Percentiles rank a stretch among this genome's conserved stretches.
These are phyloP conservation scores for Brassica nigra DNA, from an alignment of 345 rosid genomes.

Conservation along the genomic window DNA sequence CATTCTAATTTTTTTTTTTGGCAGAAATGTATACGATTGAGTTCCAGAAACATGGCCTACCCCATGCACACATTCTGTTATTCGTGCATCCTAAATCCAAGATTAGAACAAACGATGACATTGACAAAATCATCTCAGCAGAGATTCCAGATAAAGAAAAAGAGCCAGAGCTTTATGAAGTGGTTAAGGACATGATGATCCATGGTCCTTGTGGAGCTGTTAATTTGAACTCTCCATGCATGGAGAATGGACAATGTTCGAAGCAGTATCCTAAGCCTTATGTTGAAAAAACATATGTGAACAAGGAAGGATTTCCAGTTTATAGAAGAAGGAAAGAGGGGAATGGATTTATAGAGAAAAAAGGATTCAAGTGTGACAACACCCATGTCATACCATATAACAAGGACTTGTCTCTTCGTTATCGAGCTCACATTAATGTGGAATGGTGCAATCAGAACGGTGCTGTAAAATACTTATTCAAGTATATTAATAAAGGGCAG, in stretches of 20 bases:
- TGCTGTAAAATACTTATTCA: neutral
- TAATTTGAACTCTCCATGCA: neutral
- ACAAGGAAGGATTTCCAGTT: neutral
- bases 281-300: neutral
- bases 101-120: neutral
- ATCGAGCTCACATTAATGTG: neutral
- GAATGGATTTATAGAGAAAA: neutral
- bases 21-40: neutral
- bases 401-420: no score
- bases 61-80: neutral
- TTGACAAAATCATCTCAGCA: neutral
- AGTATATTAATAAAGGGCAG: neutral
- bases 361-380: neutral
- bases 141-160: neutral
- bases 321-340: neutral
- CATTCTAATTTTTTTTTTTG: no score
- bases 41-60: neutral
- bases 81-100: neutral
- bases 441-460: neutral
- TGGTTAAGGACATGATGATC: neutral
- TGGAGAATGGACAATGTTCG: neutral
- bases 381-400: neutral
- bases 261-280: neutral
- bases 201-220: neutral
- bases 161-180: neutral